A percentile compares a stretch with the other conserved stretches of the same genome.
phyloP scores from a whole-genome alignment of 2,329 filamentous ascomycete genomes.

The Colletotrichum navitas region DNA sequence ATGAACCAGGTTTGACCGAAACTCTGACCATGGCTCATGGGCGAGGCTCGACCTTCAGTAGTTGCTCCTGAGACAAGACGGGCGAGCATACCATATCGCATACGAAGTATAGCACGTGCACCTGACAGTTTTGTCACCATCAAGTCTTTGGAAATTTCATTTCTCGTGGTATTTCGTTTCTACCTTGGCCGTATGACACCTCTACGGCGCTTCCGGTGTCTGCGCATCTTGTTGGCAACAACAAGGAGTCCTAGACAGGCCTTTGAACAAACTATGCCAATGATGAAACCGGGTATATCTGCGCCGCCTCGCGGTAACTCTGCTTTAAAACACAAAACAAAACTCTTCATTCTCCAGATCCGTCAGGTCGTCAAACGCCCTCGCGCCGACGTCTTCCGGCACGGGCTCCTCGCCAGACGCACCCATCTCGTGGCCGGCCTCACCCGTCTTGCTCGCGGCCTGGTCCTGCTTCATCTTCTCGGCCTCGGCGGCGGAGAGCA shows the following conservation, averaged over 20 bases:
- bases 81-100: not conserved
- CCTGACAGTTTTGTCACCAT: not conserved
- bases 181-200: not conserved
- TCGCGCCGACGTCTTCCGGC: constrained; percentile 51
- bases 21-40: not conserved
- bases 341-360: constrained; percentile 75
- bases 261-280: not conserved
- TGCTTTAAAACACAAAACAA: constrained; percentile 64
- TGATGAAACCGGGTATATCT: not conserved
- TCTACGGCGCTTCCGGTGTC: not conserved
- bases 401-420: constrained; percentile 47
- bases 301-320: not conserved
- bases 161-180: not conserved
- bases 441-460: constrained; percentile 37
- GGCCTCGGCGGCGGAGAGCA: constrained; percentile 62
- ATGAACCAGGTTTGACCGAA: not conserved
- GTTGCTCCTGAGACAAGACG: no score
- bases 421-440: constrained; percentile 45
- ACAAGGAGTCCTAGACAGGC: not conserved
- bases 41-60: no score
- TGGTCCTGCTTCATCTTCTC: constrained; percentile 51
- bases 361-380: constrained; percentile 69
- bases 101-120: not conserved
- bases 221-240: not conserved
- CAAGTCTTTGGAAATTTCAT: not conserved